phyloP scores from a whole-genome alignment of 2,329 filamentous ascomycete species.

The Coniochaeta sp. region DNA sequence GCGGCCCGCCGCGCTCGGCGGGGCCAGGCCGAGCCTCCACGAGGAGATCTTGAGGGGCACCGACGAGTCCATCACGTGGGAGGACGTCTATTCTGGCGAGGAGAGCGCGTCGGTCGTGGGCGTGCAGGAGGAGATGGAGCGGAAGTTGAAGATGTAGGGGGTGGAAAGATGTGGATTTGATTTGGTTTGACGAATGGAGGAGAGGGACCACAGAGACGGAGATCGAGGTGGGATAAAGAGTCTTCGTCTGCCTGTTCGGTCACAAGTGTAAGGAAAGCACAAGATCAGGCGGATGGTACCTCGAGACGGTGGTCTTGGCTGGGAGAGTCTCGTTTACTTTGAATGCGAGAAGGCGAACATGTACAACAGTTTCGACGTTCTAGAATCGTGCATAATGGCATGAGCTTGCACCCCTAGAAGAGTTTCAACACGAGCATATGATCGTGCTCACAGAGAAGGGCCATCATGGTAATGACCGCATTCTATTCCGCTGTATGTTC shows the following conservation, averaged over 20 bases:
- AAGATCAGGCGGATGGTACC: not conserved
- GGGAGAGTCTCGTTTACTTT: no score
- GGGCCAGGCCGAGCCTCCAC: slow-evolving; percentile 59
- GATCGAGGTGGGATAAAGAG: no score
- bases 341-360: not conserved
- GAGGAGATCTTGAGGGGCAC: slow-evolving; percentile 80
- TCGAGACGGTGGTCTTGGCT: not conserved
- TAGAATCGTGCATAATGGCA: not conserved
- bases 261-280: no score
- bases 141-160: slow-evolving; percentile 70
- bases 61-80: slow-evolving; percentile 77
- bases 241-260: no score
- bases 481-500: not conserved
- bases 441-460: not conserved
- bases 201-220: no score
- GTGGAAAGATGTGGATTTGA: not conserved
- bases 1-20: slow-evolving; percentile 62
- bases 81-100: slow-evolving; percentile 83
- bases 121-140: slow-evolving; percentile 92
- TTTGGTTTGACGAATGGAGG: no score
- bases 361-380: not conserved
- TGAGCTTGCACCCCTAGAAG: not conserved
- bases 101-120: slow-evolving; percentile 61
- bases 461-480: not conserved
- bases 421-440: not conserved